These are phyloP conservation scores for Dianthus caryophyllus DNA, from an alignment of 148 eudicot genomes.

Conservation along the genomic window DNA sequence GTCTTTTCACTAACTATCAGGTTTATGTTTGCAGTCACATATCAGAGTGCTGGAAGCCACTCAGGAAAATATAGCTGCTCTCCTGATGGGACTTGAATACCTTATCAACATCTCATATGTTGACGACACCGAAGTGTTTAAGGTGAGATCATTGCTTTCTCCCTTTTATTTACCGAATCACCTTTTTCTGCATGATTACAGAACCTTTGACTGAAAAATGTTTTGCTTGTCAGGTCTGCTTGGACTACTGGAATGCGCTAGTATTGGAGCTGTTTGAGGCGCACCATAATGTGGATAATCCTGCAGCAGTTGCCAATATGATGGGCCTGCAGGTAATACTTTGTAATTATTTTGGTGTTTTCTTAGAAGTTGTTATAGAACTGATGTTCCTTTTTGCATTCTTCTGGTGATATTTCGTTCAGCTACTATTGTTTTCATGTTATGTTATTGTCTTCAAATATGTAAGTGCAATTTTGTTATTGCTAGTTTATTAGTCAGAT, in stretches of 20 bases:
- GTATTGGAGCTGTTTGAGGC: conserved; percentile 81
- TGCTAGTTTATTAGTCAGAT: background rate
- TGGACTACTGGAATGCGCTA: conserved; percentile 95
- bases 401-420: background rate
- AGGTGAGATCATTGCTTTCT: conserved; percentile 38
- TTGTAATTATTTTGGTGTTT: background rate
- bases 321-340: conserved; percentile 76
- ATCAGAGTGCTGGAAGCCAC: conserved; percentile 77
- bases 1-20: background rate
- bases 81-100: conserved; percentile 82
- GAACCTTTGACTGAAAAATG: background rate
- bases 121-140: conserved; percentile 97
- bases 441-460: background rate
- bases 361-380: background rate
- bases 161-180: background rate
- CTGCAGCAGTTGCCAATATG: conserved; percentile 68
- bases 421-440: background rate
- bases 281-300: conserved; percentile 68
- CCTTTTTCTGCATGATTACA: background rate
- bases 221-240: conserved; percentile 60
- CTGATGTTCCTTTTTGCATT: background rate
- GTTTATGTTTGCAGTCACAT: conserved; percentile 58
- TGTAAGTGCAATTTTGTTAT: background rate
- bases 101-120: conserved; percentile 87
- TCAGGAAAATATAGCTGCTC: conserved; percentile 67